Percentiles rank a stretch among this genome's conserved stretches.
Conservation (phyloP, 73 alveolate genomes). For the Paramecium sexaurelia region DNA sequence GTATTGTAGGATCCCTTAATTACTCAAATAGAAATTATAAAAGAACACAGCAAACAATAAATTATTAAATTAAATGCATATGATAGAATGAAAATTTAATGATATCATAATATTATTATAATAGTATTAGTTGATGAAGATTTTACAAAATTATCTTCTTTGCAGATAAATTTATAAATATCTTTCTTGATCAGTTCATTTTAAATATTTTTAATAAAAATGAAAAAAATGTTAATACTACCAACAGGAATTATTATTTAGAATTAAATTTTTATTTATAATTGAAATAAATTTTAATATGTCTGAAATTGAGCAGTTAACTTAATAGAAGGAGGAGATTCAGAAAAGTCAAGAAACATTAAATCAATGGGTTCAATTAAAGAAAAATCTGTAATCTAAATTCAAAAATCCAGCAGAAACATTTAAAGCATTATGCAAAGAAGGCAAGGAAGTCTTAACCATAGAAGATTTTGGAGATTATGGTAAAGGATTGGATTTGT, state of each 20-base stretch:
- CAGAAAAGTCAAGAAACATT: not conserved
- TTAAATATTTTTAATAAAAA: too few species aligned
- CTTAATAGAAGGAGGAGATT: constrained; percentile 7
- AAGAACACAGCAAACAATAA: too few species aligned
- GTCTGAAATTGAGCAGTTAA: constrained; percentile 44
- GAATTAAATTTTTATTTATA: not conserved
- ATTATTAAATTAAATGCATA: not conserved
- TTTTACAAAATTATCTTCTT: not conserved
- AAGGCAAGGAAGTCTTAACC: constrained; percentile 11
- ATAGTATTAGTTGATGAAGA: not conserved
- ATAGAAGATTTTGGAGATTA: constrained; percentile 36
- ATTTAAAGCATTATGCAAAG: not conserved
- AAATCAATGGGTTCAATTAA: not conserved
- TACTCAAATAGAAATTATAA: not conserved
- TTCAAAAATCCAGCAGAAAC: constrained; percentile 36
- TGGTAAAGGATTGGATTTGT: constrained; percentile 39
- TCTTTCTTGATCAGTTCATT: too few species aligned
- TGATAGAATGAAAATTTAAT: not conserved
- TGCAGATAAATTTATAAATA: too few species aligned
- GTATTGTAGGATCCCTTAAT: not conserved
- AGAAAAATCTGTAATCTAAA: constrained; percentile 19
- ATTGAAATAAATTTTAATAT: constrained; percentile 23
- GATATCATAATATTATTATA: not conserved
- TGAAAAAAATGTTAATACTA: too few species aligned
- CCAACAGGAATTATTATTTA: too few species aligned